These are phyloP conservation scores for Lachnellula arida DNA, from an alignment of 2,329 filamentous ascomycete genomes.

Conservation along the genomic window DNA sequence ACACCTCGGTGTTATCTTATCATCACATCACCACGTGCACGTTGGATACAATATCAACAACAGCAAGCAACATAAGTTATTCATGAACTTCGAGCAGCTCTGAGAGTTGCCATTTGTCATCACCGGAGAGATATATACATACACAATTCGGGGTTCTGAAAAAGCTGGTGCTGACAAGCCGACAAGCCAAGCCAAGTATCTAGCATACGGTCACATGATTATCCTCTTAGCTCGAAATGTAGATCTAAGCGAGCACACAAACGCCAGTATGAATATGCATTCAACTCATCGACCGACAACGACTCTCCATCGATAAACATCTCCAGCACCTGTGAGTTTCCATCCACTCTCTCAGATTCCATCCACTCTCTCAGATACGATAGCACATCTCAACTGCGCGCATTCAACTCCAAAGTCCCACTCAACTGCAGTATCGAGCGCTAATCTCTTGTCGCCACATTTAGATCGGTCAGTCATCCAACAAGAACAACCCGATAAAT, in stretches of 20 bases:
- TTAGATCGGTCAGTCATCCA: conserved; percentile 26
- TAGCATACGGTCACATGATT: not conserved
- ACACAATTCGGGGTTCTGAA: not conserved
- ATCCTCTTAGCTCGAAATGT: not conserved
- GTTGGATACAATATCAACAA: too few relatives aligned
- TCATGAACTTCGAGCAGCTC: too few relatives aligned
- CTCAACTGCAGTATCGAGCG: not conserved
- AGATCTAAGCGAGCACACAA: conserved; percentile 10
- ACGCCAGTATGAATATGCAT: not conserved
- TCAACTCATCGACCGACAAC: conserved; percentile 10
- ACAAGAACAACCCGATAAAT: conserved; percentile 29
- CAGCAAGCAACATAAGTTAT: too few relatives aligned
- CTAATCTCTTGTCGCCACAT: conserved; percentile 20
- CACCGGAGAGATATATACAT: too few relatives aligned
- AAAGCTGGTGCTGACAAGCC: not conserved
- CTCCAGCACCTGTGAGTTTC: conserved; percentile 16
- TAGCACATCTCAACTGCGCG: not conserved
- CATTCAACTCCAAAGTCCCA: not conserved
- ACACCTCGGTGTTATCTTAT: not conserved
- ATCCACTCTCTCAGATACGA: not conserved
- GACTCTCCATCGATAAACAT: conserved; percentile 5
- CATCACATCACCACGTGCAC: too few relatives aligned
- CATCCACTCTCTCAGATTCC: not conserved
- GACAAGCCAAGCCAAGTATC: not conserved
- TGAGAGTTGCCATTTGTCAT: too few relatives aligned